These are phyloP conservation scores for Noccaea bulbosa DNA, from an alignment of 345 rosid genomes.

Conservation along the genomic window DNA sequence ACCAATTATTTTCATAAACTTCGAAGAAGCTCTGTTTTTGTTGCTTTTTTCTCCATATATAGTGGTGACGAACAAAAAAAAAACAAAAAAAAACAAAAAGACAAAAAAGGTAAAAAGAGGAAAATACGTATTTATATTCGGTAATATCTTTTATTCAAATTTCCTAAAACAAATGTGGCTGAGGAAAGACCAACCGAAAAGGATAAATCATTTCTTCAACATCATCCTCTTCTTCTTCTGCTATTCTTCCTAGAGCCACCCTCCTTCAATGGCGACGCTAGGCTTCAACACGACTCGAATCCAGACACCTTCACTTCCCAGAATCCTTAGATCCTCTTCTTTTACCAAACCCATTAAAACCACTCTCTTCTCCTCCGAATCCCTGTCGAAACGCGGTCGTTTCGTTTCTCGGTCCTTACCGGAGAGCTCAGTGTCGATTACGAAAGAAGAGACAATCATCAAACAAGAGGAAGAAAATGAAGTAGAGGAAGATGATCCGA, in stretches of 20 bases:
- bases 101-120: no score
- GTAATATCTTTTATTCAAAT: not conserved
- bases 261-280: conserved; percentile 72
- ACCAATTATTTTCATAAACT: not conserved
- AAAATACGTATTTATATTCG: no score
- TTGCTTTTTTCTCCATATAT: not conserved
- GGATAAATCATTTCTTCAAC: conserved; percentile 27
- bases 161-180: conserved; percentile 40
- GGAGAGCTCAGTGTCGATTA: conserved; percentile 59
- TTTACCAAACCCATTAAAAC: conserved; percentile 47
- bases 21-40: not conserved
- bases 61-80: not conserved
- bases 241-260: conserved; percentile 31
- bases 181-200: conserved; percentile 43
- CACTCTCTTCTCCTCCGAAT: conserved; percentile 36
- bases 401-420: conserved; percentile 49
- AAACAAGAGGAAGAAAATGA: conserved; percentile 47
- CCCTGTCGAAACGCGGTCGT: conserved; percentile 40
- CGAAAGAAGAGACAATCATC: conserved; percentile 45
- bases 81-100: no score
- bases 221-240: conserved; percentile 14
- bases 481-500: conserved; percentile 67
- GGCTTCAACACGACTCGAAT: conserved; percentile 69
- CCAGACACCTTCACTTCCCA: conserved; percentile 47
- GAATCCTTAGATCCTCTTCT: conserved; percentile 45